Base-by-base conservation (phyloP, 768 basidiomycete genomes). In the Baorangia bicolor region DNA sequence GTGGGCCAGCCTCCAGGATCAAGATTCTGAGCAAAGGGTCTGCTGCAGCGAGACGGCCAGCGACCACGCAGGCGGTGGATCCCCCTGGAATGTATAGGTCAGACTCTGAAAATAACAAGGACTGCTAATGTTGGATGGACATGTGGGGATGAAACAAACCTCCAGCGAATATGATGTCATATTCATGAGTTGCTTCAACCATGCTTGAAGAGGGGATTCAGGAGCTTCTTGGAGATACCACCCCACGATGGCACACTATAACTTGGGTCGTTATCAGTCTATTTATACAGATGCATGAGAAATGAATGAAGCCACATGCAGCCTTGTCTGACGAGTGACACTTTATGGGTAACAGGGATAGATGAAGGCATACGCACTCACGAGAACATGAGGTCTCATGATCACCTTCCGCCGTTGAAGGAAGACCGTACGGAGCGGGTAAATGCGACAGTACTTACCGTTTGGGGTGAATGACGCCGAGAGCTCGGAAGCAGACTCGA, bases 91-190 rank as follows among this genome's bases (percentile, higher is more conserved):
- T 21, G 20, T n/a, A 14, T 12, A 27, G 4, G 35, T 49, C 33
- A 34, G 27, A 33, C 4, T 20, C 4, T 14, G 23, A 42, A 38
- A n/a, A 16, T 23, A 21, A 35, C 25, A 39, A 5, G 20, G 39
- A 25, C 30, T 16, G 14, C 28, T 10, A 30, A 35, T 27, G 14
- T 34, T 18, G 18, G 28, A 49, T 53, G 6, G 27, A 14, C 27
- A 23, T 18, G 21, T 7, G 18, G 33, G 18, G 47, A 46, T 7
- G 34, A 35, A 34, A 57, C 65, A 27, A 38, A 84, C 84, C 84
- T 60, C 84, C 84, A 30, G 79, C 81, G 55, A 85, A 79, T 56
- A 85, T 76, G 20, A 85, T 76, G 56, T 84, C 81, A 56, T 76
- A 78, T 47, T 59, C 47, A 10, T 45, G 14, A 38, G 38, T 34